A percentile compares a stretch with the other conserved stretches of the same genome.
phyloP scores from a whole-genome alignment of 805 yeast genomes.

The Candida succiphila region DNA sequence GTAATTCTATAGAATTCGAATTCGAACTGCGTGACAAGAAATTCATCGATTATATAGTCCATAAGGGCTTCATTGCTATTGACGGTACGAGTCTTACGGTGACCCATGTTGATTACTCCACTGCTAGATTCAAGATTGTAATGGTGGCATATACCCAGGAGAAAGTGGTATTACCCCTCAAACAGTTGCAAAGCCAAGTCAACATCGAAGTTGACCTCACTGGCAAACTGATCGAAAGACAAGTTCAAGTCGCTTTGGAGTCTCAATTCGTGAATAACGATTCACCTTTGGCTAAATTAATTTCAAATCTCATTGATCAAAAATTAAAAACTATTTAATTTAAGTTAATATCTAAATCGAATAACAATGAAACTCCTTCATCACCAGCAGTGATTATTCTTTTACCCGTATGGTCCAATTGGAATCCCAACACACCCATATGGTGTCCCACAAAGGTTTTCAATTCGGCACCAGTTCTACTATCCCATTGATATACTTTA shows the following conservation, averaged over 20 bases:
- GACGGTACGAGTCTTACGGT: slow-evolving; percentile 94
- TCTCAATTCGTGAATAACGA: slow-evolving; percentile 39
- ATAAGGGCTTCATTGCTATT: slow-evolving; percentile 86
- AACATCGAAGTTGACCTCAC: slow-evolving; percentile 93
- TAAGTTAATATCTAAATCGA: slow-evolving; percentile 10
- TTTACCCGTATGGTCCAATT: slow-evolving; percentile 52
- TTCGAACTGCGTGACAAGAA: slow-evolving; percentile 60
- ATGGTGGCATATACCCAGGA: slow-evolving; percentile 87
- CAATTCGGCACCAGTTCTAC: slow-evolving; percentile 70
- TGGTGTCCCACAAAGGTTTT: slow-evolving; percentile 86
- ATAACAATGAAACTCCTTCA: slow-evolving; percentile 86
- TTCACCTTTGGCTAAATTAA: slow-evolving; percentile 39
- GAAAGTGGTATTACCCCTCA: slow-evolving; percentile 64
- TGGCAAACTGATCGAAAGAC: slow-evolving; percentile 87
- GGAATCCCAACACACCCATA: slow-evolving; percentile 88
- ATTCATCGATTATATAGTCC: slow-evolving; percentile 69
- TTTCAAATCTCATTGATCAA: slow-evolving; percentile 37
- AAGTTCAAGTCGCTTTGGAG: slow-evolving; percentile 50
- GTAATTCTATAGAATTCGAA: slow-evolving; percentile 67
- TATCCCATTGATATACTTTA: slow-evolving; percentile 77
- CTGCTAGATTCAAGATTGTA: slow-evolving; percentile 65
- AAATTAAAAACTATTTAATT: slow-evolving; percentile 19
- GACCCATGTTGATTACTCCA: slow-evolving; percentile 58
- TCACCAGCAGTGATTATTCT: slow-evolving; percentile 90
- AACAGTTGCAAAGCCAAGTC: slow-evolving; percentile 52